Percentiles rank a stretch among this genome's conserved stretches.
phyloP scores from a whole-genome alignment of 1,284 basidiomycete species.

The Cerrena zonata region DNA sequence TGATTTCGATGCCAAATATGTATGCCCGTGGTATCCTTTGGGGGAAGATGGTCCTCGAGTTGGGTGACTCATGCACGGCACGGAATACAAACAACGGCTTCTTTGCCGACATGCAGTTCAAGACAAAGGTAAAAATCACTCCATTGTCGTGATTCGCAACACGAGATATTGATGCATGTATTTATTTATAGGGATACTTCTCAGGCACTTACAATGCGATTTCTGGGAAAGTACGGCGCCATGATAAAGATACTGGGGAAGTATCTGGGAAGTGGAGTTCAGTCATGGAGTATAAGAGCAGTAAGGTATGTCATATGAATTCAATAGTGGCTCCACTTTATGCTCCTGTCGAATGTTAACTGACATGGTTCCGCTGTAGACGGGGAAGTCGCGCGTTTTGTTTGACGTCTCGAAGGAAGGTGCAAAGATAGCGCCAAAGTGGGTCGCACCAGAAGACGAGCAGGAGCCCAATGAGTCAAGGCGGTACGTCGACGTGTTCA shows the following conservation, averaged over 20 bases:
- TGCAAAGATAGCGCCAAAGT: slow-evolving; percentile 72
- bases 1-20: slow-evolving; percentile 95
- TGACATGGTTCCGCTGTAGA: slow-evolving; percentile 31
- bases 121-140: slow-evolving; percentile 71
- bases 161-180: background rate
- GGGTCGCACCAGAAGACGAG: slow-evolving; percentile 76
- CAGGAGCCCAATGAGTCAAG: slow-evolving; percentile 91
- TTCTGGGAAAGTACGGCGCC: slow-evolving; percentile 70
- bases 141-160: background rate
- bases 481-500: slow-evolving; percentile 56
- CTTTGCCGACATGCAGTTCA: slow-evolving; percentile 88
- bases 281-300: slow-evolving; percentile 79
- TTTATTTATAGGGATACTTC: slow-evolving; percentile 85
- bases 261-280: slow-evolving; percentile 89
- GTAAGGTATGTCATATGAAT: slow-evolving; percentile 42
- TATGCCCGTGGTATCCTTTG: slow-evolving; percentile 96
- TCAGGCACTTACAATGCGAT: slow-evolving; percentile 94
- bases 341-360: background rate
- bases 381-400: slow-evolving; percentile 66
- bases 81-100: slow-evolving; percentile 76
- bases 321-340: background rate
- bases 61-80: slow-evolving; percentile 87
- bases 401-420: slow-evolving; percentile 82
- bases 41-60: slow-evolving; percentile 95
- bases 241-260: slow-evolving; percentile 75